Conservation (phyloP, 169 alveolate species). For the Cryptosporidium viatorum region DNA sequence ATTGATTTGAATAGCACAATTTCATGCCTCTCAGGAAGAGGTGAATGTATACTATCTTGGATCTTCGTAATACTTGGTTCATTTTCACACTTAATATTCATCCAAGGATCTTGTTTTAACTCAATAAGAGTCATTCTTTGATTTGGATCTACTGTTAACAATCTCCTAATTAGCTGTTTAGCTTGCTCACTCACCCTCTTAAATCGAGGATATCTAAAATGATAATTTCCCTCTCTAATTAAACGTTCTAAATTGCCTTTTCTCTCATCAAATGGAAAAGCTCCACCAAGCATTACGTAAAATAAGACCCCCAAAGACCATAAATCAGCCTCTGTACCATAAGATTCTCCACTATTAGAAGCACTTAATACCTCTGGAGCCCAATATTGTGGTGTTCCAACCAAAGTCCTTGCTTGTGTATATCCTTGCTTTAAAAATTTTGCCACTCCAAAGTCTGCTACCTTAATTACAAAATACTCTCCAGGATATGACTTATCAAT, state of each 20-base stretch:
- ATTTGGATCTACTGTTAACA: conserved; percentile 59
- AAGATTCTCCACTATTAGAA: conserved; percentile 52
- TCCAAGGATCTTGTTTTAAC: conserved; percentile 60
- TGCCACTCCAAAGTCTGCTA: conserved; percentile 82
- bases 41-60: not conserved
- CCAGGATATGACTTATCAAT: conserved; percentile 81
- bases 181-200: conserved; percentile 61
- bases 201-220: conserved; percentile 76
- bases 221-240: conserved; percentile 67
- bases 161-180: conserved; percentile 29
- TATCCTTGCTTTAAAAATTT: conserved; percentile 66
- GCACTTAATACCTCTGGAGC: conserved; percentile 77
- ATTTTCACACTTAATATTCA: not conserved
- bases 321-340: conserved; percentile 76
- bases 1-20: conserved; percentile 8
- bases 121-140: conserved; percentile 45
- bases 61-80: conserved; percentile 15
- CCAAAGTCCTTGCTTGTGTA: conserved; percentile 78
- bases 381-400: conserved; percentile 83
- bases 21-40: conserved; percentile 17
- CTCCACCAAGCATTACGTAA: conserved; percentile 77
- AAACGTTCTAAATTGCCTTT: conserved; percentile 56
- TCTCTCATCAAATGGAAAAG: conserved; percentile 74
- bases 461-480: conserved; percentile 74
- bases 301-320: conserved; percentile 77